These are phyloP conservation scores for Podila horticola DNA, from an alignment of 192 early-diverging fungal genomes.

Conservation along the genomic window DNA sequence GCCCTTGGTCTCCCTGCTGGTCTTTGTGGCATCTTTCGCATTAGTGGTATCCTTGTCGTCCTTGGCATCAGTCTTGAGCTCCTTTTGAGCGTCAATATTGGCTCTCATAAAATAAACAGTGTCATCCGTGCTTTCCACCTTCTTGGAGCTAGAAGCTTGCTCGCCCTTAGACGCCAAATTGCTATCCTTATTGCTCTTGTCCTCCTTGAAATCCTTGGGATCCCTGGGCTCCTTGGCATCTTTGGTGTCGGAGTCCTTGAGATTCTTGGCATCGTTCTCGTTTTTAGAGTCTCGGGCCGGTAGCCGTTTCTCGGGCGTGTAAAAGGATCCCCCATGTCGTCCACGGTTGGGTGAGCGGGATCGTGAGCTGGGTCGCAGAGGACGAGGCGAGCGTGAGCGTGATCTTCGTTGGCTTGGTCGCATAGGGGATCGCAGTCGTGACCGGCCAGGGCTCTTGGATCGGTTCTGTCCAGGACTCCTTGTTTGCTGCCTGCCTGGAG, in stretches of 20 bases:
- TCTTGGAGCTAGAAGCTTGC: background rate
- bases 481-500: background rate
- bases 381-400: constrained; percentile 21
- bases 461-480: background rate
- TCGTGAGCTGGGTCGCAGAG: constrained; percentile 1
- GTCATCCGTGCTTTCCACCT: background rate
- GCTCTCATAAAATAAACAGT: background rate
- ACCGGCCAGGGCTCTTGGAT: background rate
- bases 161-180: background rate
- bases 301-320: constrained; percentile 9
- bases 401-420: constrained; percentile 5
- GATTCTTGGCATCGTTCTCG: background rate
- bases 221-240: background rate
- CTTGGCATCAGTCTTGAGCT: background rate
- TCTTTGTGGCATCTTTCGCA: background rate
- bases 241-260: background rate
- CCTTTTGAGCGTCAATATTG: background rate
- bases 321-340: constrained; percentile 11
- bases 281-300: background rate
- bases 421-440: background rate
- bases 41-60: background rate
- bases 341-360: constrained; percentile 4
- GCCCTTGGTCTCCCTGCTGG: background rate
- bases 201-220: background rate
- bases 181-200: background rate